Evolutionary conservation across 148 eudicot species (phyloP), one percentile per base, ranked within the genome.

Genomic region (Rhododendron kiyosumense): DNA sequence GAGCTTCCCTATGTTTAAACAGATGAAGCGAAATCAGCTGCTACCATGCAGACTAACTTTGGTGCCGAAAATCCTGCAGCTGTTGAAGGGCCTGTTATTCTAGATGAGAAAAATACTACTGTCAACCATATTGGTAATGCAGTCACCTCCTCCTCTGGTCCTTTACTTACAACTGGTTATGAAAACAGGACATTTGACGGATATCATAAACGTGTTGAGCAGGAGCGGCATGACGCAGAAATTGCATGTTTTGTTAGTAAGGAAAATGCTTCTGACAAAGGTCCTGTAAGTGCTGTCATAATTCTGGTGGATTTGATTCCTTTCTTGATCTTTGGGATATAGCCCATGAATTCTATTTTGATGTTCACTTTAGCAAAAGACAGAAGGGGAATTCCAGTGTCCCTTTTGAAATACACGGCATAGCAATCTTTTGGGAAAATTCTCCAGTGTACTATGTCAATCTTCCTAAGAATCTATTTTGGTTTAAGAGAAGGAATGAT

Each of bases 361-460:
- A 97, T 89, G 83, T 97, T 82, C 96, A 97, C 89, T 97, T 93
- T 84, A 94, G 87, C 90, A 95, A 94, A 90, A 89, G 87, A 85
- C 88, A 93, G 83, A 98, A 89, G 84, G 80, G 87, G 73, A 92
- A 92, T 85, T 86, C 93, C 22, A 83, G 80, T 76, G 79, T 89
- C 81, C 89, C 95, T 77, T 95, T 90, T 85, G 99, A 97, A 88
- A 87, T 97, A 84, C 95, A 92, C 59, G 99, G 99, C 76, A 86
- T 97, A 57, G 98, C 98, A 84, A 87, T 97, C 78, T 95, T 98
- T 87, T 97, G 99, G 99, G 94, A 90, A 69, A 87, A 88, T 87
- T 97, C 99, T 86, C 95, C 98, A 11, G 98, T 95, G 34, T 95
- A 95, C 89, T 95, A 94, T 90, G 81, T 94, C 18, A 94, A 91